Evolutionary conservation across 164 flowering plant species (phyloP).

Genomic region (Euptelea pleiosperma): DNA sequence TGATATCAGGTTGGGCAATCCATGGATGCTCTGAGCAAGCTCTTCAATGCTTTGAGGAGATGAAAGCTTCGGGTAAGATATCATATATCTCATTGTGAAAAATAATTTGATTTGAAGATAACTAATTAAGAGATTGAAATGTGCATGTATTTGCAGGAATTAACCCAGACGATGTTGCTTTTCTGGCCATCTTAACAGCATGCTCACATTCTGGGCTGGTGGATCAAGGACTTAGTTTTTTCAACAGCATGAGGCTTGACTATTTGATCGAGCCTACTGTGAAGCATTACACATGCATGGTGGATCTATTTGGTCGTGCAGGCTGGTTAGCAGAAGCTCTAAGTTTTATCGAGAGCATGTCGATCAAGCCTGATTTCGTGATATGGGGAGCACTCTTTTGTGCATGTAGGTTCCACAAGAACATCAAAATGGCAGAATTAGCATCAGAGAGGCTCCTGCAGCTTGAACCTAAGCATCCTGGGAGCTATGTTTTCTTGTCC

Average conservation of each 20-base stretch:
- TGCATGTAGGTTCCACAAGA: constrained; percentile 47
- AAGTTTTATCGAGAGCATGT: constrained; percentile 35
- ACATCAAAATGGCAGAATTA: constrained; percentile 36
- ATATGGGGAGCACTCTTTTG: constrained; percentile 53
- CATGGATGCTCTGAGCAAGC: constrained; percentile 39
- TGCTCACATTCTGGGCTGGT: constrained; percentile 47
- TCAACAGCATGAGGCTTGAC: constrained; percentile 38
- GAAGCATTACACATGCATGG: constrained; percentile 42
- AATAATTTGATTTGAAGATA: neutral
- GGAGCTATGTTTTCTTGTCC: constrained; percentile 39
- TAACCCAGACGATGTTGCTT: constrained; percentile 41
- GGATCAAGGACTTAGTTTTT: constrained; percentile 36
- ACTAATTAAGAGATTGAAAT: constrained; percentile 1
- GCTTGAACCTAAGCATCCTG: constrained; percentile 42
- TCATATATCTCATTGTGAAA: neutral
- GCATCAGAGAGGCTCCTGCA: constrained; percentile 32
- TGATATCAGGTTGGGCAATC: constrained; percentile 55
- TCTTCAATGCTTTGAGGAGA: constrained; percentile 32
- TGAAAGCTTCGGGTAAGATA: constrained; percentile 46
- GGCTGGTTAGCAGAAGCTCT: constrained; percentile 40
- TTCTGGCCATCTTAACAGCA: constrained; percentile 41
- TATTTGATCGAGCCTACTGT: constrained; percentile 41
- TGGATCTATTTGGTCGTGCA: constrained; percentile 45
- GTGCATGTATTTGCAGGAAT: constrained; percentile 30
- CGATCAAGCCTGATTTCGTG: constrained; percentile 40